Conservation (phyloP, 495 filamentous ascomycete species). For the Neurospora pannonica region DNA sequence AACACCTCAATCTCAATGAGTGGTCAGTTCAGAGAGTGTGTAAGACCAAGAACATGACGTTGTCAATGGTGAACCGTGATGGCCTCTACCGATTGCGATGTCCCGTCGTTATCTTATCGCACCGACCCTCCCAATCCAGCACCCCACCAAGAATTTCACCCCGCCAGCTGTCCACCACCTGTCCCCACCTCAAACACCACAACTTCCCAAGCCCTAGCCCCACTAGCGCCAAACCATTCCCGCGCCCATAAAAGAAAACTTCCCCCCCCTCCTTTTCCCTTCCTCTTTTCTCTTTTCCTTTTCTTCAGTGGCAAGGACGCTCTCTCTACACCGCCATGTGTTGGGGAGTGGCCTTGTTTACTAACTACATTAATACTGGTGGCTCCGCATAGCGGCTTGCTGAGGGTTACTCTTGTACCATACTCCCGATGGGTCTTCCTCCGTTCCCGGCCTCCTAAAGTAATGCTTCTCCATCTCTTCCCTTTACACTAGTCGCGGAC, state of each 20-base stretch:
- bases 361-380: slow-evolving; percentile 5
- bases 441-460: slow-evolving; percentile 31
- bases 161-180: background rate
- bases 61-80: background rate
- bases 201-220: background rate
- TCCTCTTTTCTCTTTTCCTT: slow-evolving; percentile 1
- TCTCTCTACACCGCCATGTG: slow-evolving; percentile 26
- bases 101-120: background rate
- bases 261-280: background rate
- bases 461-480: slow-evolving; percentile 21
- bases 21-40: background rate
- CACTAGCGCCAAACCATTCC: background rate
- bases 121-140: background rate
- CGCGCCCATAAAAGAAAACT: background rate
- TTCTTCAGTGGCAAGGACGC: slow-evolving; percentile 1
- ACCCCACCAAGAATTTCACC: background rate
- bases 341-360: slow-evolving; percentile 6
- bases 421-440: slow-evolving; percentile 23
- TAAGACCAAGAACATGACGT: background rate
- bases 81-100: background rate
- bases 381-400: slow-evolving; percentile 29
- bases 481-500: slow-evolving; percentile 14
- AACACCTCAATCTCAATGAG: background rate
- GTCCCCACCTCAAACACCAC: background rate
- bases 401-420: slow-evolving; percentile 23